These are phyloP conservation scores for Phytophthora melonis DNA, from an alignment of 352 stramenopile species.

Conservation along the genomic window DNA sequence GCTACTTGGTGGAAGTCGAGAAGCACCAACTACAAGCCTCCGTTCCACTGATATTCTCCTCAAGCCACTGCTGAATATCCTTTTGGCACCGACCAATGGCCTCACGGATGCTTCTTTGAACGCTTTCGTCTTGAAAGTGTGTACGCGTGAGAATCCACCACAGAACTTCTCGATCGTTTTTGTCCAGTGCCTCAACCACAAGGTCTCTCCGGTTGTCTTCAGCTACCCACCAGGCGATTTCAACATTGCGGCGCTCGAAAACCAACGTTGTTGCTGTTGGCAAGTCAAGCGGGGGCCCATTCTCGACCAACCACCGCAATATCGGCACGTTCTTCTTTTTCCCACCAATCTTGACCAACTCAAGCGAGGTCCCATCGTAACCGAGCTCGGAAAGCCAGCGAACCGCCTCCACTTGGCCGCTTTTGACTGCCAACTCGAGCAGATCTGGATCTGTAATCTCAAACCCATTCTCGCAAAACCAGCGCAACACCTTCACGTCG, in stretches of 20 bases:
- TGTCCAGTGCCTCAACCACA: neutral
- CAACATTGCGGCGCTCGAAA: neutral
- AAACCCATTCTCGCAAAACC: neutral
- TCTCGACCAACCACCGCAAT: neutral
- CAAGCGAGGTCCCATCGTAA: neutral
- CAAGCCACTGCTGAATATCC: neutral
- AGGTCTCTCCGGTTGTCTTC: neutral
- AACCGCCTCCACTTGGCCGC: neutral
- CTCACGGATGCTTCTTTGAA: neutral
- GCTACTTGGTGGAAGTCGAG: no score
- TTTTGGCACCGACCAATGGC: neutral
- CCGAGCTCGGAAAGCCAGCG: neutral
- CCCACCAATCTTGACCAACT: neutral
- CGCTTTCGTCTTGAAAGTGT: neutral
- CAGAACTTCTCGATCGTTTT: neutral
- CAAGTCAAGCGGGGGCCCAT: neutral
- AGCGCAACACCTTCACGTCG: neutral
- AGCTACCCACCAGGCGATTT: neutral
- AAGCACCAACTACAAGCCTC: no score
- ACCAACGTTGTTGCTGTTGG: neutral
- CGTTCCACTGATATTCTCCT: neutral
- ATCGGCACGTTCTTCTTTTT: neutral
- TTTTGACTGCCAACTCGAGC: neutral
- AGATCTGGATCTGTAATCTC: neutral
- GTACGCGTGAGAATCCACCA: neutral